Base-by-base conservation (phyloP, 345 rosid genomes). In the Passiflora organensis region DNA sequence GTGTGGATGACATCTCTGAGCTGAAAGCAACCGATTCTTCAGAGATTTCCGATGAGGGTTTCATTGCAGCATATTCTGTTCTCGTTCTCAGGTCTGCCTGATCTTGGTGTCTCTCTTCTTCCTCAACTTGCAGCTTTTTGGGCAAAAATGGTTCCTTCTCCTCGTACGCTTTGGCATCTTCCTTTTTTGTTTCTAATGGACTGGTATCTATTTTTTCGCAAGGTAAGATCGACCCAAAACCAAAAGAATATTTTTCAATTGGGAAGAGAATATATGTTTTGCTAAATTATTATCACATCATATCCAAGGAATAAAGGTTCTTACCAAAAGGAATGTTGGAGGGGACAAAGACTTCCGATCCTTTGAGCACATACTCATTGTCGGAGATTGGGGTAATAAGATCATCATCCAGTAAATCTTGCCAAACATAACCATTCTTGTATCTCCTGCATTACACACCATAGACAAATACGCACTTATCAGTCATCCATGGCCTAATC, bases 301-400 rank as follows among this genome's bases (percentile, higher is more conserved):
- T n/a, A n/a, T n/a, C n/a, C n/a, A n/a, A n/a, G n/a, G n/a, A n/a
- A n/a, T n/a, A n/a, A n/a, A n/a, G n/a, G n/a, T n/a, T n/a, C n/a
- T n/a, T n/a, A n/a, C n/a, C n/a, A n/a, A n/a, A n/a, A n/a, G n/a
- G n/a, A n/a, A n/a, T n/a, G n/a, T n/a, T n/a, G 32, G 56, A 2
- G 6, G 32, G 20, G 23, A 50, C 54, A 34, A 55, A 50, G 32
- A 76, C 76, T 51, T 75, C 64, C 38, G 90, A 85, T 66, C 96
- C 96, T 76, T 85, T 76, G 51, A 88, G 81, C 10, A 88, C 77
- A 54, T 79, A 88, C 70, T 85, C 94, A 17, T 75, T 83, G 58
- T 83, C 88, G 2, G 80, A 85, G 56, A 85, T 68, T 2, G 96
- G 90, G 6, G 81, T 80, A 47, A 88, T 78, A 32, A 88, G 88